phyloP scores from a whole-genome alignment of 345 rosid genomes.

The Melastoma malabathricum region DNA sequence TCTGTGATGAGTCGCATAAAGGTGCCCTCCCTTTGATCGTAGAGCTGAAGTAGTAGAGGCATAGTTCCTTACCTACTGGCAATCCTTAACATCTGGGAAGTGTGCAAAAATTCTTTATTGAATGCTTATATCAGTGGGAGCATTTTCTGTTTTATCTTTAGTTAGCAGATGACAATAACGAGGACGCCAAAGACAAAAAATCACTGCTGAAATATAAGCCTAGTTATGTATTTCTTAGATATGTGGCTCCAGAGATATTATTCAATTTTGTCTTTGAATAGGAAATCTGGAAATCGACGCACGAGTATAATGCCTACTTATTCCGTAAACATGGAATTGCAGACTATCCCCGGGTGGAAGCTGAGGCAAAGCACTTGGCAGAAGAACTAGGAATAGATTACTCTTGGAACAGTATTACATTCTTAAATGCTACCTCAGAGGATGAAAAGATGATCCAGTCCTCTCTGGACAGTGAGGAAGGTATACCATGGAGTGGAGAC shows the following conservation, averaged over 20 bases:
- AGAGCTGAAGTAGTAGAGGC: no score
- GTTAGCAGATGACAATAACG: no score
- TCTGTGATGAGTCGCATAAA: no score
- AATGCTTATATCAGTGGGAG: no score
- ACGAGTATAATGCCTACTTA: not conserved
- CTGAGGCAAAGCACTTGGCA: slow-evolving; percentile 59
- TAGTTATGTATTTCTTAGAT: no score
- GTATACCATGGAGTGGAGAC: slow-evolving; percentile 68
- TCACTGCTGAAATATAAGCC: no score
- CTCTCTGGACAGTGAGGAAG: slow-evolving; percentile 68
- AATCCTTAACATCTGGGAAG: no score
- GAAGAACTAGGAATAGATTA: slow-evolving; percentile 56
- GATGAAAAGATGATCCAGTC: slow-evolving; percentile 55
- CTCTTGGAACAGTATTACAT: slow-evolving; percentile 46
- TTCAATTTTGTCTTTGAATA: not conserved
- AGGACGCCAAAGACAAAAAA: no score
- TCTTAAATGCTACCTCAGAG: slow-evolving; percentile 44
- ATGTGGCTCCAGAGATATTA: no score
- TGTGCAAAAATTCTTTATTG: no score
- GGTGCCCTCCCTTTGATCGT: not conserved
- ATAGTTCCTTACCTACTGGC: no score
- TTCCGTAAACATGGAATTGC: slow-evolving; percentile 17
- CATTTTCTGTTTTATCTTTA: no score
- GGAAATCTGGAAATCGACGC: not conserved
- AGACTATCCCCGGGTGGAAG: slow-evolving; percentile 86